Evolutionary conservation across 208 protist genomes (phyloP).

Genomic region (Naegleria lovaniensis): DNA sequence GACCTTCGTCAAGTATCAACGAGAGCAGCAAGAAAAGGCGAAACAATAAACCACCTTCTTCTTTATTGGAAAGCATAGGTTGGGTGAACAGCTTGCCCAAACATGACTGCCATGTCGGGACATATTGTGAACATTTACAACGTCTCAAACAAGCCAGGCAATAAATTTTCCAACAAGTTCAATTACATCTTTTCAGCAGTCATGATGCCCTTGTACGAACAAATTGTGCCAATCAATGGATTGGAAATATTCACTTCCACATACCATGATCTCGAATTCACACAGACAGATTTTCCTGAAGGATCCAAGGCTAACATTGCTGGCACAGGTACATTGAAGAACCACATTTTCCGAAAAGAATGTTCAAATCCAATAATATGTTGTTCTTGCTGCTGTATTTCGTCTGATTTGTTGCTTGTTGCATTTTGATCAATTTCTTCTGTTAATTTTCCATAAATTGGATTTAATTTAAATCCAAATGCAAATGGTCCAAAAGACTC

Average conservation of each 20-base stretch:
- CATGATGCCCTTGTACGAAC: not conserved
- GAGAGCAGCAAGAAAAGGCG: conserved; percentile 4
- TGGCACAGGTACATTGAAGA: not conserved
- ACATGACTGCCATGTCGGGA: too few relatives aligned
- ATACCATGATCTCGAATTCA: not conserved
- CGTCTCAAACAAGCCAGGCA: too few relatives aligned
- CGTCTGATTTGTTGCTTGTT: too few relatives aligned
- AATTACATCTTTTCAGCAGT: too few relatives aligned
- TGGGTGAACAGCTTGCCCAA: too few relatives aligned
- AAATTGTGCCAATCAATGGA: not conserved
- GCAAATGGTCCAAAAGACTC: not conserved
- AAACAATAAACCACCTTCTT: too few relatives aligned
- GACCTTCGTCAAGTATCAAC: conserved; percentile 66
- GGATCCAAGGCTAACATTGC: not conserved
- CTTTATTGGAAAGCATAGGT: too few relatives aligned
- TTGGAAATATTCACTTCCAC: not conserved
- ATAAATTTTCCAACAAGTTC: too few relatives aligned
- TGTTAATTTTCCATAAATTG: not conserved
- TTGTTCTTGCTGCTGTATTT: too few relatives aligned
- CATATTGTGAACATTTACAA: too few relatives aligned
- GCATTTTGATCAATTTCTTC: not conserved
- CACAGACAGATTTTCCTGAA: not conserved
- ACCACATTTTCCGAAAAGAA: not conserved
- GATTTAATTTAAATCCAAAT: not conserved
- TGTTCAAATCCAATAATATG: not conserved